Base-by-base conservation (phyloP, 163 green algal genomes). In the Chlorella variabilis region DNA sequence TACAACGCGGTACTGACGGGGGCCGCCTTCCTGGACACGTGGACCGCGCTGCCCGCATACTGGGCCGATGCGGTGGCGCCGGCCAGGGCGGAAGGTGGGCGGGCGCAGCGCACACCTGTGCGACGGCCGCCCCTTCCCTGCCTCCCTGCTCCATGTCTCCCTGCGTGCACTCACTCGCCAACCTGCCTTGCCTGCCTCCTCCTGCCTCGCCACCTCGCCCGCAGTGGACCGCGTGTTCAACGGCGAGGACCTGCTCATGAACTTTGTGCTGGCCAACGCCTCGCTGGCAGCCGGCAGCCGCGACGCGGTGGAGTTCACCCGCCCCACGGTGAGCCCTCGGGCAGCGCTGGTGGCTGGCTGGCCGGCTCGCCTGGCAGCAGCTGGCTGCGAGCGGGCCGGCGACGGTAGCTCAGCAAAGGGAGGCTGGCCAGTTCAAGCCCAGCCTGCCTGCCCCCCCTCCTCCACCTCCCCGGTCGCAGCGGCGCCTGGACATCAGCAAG, bases 1-100 rank as follows among this genome's bases (percentile, higher is more conserved):
- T 89, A 87, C 81, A 92, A 90, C 67, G 41, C 87, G 8, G 71
- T 91, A 4, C 75, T 90, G 36, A 75, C 86, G 11, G 88, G 88
- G 1, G 86, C 86, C 4, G 78, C 79, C 20, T 90, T 90, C 81
- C 68, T 89, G 48, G 88, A 90, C 48, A 41, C 31, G 17, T 51
- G 38, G 29, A 39, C n/a, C n/a, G 65, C 75, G 25, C 80, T 83
- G 33, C 62, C 41, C 27, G 42, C 77, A 15, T 87, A 91, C 71
- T 86, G 82, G 82, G 56, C 71, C 4, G 54, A 79, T 13, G 38
- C 49, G 1, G 51, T 82, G 13, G 48, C 25, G 15, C 59, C 71
- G 2, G 45, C 73, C 15, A 38, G 85, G 0, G 73, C 25, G 31
- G 54, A 33, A 25, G 73, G 73, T 80, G 58, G 8, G 73, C 27